phyloP scores from a whole-genome alignment of 1,284 basidiomycete species.

The Trichosporon sp. region DNA sequence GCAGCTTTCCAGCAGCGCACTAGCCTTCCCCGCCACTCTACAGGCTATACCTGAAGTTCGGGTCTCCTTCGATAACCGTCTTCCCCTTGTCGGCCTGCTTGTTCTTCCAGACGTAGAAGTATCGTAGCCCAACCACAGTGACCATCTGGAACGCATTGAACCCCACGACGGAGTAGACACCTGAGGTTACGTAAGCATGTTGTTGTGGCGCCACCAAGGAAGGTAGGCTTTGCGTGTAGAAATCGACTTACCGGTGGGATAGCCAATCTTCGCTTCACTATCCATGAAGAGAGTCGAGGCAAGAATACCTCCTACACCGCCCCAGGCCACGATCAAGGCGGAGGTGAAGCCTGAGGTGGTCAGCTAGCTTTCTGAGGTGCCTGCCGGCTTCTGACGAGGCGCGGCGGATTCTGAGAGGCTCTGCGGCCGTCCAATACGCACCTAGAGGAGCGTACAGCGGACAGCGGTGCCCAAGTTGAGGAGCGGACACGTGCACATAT shows the following conservation, averaged over 20 bases:
- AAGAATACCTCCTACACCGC: constrained; percentile 58
- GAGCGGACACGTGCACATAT: too few relatives aligned
- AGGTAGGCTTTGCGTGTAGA: too few relatives aligned
- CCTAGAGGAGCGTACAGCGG: too few relatives aligned
- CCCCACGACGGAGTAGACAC: constrained; percentile 15
- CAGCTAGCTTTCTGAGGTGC: too few relatives aligned
- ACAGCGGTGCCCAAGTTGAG: too few relatives aligned
- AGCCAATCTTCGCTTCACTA: constrained; percentile 24
- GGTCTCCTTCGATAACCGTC: constrained; percentile 27
- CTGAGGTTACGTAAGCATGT: too few relatives aligned
- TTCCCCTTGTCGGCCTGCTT: constrained; percentile 26
- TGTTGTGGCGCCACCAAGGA: too few relatives aligned
- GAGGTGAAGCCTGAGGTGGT: constrained; percentile 39
- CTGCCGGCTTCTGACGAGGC: too few relatives aligned
- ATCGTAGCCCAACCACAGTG: constrained; percentile 15
- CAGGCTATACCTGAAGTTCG: constrained; percentile 26
- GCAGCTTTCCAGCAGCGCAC: too few relatives aligned
- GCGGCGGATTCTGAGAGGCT: too few relatives aligned
- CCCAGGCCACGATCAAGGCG: constrained; percentile 55
- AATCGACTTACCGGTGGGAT: constrained; percentile 28
- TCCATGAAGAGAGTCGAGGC: constrained; percentile 28
- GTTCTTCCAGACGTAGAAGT: constrained; percentile 26
- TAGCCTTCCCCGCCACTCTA: neutral
- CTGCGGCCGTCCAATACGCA: too few relatives aligned
- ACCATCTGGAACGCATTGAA: constrained; percentile 20